Percentiles rank a stretch among this genome's conserved stretches.
These are phyloP conservation scores for Xylariaceae sp. DNA, from an alignment of 2,329 filamentous ascomycete genomes.

Conservation along the genomic window DNA sequence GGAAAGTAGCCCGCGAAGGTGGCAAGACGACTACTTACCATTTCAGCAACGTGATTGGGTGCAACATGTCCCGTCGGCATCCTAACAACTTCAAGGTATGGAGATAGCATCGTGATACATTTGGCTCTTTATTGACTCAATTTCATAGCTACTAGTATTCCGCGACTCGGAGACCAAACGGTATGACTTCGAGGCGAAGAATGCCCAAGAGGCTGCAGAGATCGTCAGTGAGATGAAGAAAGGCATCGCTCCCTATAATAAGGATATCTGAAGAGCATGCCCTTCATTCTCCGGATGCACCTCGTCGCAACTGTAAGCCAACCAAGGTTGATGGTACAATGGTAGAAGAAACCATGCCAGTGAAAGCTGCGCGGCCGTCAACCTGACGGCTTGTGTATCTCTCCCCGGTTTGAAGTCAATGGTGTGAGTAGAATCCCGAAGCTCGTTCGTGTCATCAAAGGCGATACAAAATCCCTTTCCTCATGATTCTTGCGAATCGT, in stretches of 20 bases:
- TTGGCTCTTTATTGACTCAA: conserved; percentile 5
- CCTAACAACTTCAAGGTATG: conserved; percentile 72
- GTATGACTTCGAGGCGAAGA: conserved; percentile 81
- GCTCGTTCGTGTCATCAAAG: background rate
- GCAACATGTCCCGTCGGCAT: conserved; percentile 75
- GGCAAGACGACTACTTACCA: conserved; percentile 77
- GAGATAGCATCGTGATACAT: background rate
- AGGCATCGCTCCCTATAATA: conserved; percentile 62
- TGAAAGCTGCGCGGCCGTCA: background rate
- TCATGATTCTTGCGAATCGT: background rate
- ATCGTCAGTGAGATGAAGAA: conserved; percentile 76
- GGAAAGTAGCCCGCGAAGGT: conserved; percentile 61
- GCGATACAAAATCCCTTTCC: background rate
- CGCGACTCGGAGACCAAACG: conserved; percentile 72
- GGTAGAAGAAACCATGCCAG: background rate
- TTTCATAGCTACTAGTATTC: conserved; percentile 63
- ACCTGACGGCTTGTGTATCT: background rate
- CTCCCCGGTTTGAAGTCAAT: background rate
- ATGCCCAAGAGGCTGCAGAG: conserved; percentile 66
- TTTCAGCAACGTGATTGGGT: conserved; percentile 76
- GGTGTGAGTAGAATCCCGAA: background rate
- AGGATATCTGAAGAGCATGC: conserved; percentile 16
- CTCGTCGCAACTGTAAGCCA: background rate
- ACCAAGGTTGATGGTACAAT: background rate
- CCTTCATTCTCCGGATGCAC: background rate